These are phyloP conservation scores for Adenanthera pavonina DNA, from an alignment of 306 rosid species.

Conservation along the genomic window DNA sequence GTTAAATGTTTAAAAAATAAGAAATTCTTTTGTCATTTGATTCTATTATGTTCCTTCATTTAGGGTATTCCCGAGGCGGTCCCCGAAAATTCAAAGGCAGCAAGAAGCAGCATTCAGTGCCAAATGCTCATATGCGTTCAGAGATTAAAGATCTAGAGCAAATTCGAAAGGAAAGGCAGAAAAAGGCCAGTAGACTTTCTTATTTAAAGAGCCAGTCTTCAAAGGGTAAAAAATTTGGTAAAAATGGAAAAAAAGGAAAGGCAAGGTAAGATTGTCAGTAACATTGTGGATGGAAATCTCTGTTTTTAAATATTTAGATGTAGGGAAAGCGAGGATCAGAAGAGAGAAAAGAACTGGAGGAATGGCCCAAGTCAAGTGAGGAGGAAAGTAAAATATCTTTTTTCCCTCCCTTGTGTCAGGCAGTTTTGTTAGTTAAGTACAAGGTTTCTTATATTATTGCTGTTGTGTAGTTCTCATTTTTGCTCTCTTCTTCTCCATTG, in stretches of 20 bases:
- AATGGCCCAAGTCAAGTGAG: not conserved
- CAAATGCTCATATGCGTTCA: slow-evolving; percentile 77
- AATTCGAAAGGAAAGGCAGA: slow-evolving; percentile 86
- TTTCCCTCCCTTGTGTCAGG: not conserved
- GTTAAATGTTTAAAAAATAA: slow-evolving; percentile 1
- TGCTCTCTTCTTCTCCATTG: too few species aligned
- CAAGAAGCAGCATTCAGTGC: slow-evolving; percentile 57
- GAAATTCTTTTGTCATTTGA: not conserved
- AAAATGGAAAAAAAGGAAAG: slow-evolving; percentile 44
- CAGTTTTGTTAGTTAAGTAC: slow-evolving; percentile 24
- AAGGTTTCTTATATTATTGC: slow-evolving; percentile 2
- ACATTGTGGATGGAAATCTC: not conserved
- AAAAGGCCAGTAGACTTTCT: slow-evolving; percentile 59
- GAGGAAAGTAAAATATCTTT: not conserved
- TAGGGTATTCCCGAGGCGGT: slow-evolving; percentile 56
- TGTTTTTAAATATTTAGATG: not conserved
- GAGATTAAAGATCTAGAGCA: slow-evolving; percentile 86
- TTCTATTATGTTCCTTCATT: slow-evolving; percentile 19
- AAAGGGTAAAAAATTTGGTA: slow-evolving; percentile 65
- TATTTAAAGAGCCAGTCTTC: slow-evolving; percentile 59
- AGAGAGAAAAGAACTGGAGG: not conserved
- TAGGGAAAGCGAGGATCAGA: too few species aligned
- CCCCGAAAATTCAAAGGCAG: slow-evolving; percentile 49
- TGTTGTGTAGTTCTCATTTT: not conserved
- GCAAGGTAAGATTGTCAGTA: slow-evolving; percentile 13